Evolutionary conservation across 805 yeast genomes (phyloP).

Genomic region (Candida xyloterini): DNA sequence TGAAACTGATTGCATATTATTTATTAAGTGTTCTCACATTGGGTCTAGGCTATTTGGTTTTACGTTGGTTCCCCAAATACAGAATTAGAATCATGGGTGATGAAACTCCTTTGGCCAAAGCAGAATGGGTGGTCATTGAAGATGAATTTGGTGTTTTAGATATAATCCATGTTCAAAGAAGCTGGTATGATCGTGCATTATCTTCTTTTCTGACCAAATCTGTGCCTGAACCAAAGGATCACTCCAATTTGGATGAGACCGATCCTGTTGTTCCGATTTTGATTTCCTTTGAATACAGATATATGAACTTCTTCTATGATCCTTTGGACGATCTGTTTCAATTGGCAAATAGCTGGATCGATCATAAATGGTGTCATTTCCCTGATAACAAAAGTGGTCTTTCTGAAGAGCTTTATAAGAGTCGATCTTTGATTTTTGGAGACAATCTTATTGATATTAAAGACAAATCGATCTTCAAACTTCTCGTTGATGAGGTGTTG

Average conservation of each 20-base stretch:
- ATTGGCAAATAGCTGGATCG: conserved; percentile 86
- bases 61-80: conserved; percentile 85
- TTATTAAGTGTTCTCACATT: conserved; percentile 53
- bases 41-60: conserved; percentile 69
- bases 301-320: conserved; percentile 75
- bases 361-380: conserved; percentile 67
- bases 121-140: conserved; percentile 93
- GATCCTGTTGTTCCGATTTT: conserved; percentile 72
- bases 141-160: conserved; percentile 88
- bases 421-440: conserved; percentile 73
- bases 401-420: conserved; percentile 63
- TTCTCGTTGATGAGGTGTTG: conserved; percentile 80
- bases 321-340: conserved; percentile 85
- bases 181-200: conserved; percentile 66
- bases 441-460: conserved; percentile 69
- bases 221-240: conserved; percentile 21
- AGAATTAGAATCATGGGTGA: conserved; percentile 66
- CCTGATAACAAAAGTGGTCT: conserved; percentile 63
- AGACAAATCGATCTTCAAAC: conserved; percentile 61
- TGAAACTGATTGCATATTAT: conserved; percentile 48
- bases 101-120: conserved; percentile 65
- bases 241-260: conserved; percentile 29
- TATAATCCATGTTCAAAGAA: conserved; percentile 52
- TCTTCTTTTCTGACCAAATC: conserved; percentile 56
- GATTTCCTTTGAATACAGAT: conserved; percentile 75